Evolutionary conservation across 805 yeast species (phyloP).

Genomic region (Kodamaea neixiangensis): DNA sequence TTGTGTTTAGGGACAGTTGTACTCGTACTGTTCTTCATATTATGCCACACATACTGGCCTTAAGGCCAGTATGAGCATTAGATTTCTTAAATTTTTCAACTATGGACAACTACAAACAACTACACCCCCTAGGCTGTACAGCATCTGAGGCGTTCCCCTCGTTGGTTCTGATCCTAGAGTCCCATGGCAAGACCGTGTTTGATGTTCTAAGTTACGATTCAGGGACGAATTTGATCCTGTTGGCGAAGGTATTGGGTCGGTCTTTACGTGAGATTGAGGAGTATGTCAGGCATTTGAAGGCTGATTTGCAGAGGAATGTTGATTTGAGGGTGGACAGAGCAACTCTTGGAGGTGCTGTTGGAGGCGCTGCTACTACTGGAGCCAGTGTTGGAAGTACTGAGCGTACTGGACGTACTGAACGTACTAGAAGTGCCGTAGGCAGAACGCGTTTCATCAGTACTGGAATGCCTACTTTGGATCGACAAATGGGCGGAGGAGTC

Average conservation of each 20-base stretch:
- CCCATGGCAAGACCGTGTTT: slow-evolving; percentile 27
- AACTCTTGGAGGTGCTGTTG: too few relatives aligned
- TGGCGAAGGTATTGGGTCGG: slow-evolving; percentile 26
- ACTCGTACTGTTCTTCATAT: too few relatives aligned
- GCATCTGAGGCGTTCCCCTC: slow-evolving; percentile 17
- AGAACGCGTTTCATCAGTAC: slow-evolving; percentile 17
- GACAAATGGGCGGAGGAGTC: slow-evolving; percentile 32
- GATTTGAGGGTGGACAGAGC: too few relatives aligned
- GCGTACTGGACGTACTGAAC: neutral
- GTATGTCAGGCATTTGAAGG: slow-evolving; percentile 15
- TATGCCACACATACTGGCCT: too few relatives aligned
- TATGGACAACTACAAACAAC: slow-evolving; percentile 30
- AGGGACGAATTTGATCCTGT: slow-evolving; percentile 13
- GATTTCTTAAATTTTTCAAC: too few relatives aligned
- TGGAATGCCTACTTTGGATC: slow-evolving; percentile 28
- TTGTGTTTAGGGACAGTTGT: too few relatives aligned
- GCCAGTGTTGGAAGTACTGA: neutral
- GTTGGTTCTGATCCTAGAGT: slow-evolving; percentile 18
- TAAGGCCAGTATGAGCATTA: too few relatives aligned
- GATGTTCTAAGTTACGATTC: slow-evolving; percentile 24
- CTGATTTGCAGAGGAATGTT: slow-evolving; percentile 8
- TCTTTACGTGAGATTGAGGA: slow-evolving; percentile 30
- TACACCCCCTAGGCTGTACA: slow-evolving; percentile 14
- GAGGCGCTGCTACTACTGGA: too few relatives aligned
- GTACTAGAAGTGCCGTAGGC: neutral